Evolutionary conservation across 441 rosid species (phyloP), one percentile per base, ranked within the genome.

Genomic region (Biscutella auriculata): DNA sequence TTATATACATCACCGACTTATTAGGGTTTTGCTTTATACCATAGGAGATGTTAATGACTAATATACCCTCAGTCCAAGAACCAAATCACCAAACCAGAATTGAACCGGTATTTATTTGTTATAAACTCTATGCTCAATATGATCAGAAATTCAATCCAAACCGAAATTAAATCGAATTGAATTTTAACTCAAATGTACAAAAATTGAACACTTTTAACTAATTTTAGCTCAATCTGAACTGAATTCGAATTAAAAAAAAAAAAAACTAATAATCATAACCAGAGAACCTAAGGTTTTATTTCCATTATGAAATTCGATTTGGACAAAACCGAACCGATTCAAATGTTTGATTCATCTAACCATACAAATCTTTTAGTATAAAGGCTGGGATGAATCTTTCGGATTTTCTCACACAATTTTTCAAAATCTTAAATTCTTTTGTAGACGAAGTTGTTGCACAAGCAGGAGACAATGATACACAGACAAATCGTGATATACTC

Each of bases 1-100:
- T 37, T 55, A 30, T 56, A 19, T 19, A n/a, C n/a, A 47, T 41
- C 32, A 5, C 32, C 8, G 29, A 40, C 39, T 23, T 23, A 29
- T 48, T 65, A 65, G 69, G 69, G 57, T 41, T 64, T 27, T 56
- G 23, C 23, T 41, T 46, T 48, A 6, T 55, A 9, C 37, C n/a
- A 5, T 9, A 13, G 29, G 1, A 6, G n/a, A 10, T 5, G 5
- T 8, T 26, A 49, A 57, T 48, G 52, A 65, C 63, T 15, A 32
- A 0, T 57, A 32, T 41, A 40, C 63, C 69, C 23, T 19, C 23
- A 4, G n/a, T n/a, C n/a, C n/a, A n/a, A n/a, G n/a, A n/a, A n/a
- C n/a, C n/a, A n/a, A n/a, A 19, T 19, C 2, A 19, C 36, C 36
- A 32, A 32, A 32, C 36, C 36, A 9, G 12, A 32, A 10, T 3